Base-by-base conservation (phyloP, 2,329 filamentous ascomycete genomes). In the Trichoderma guizhouense region DNA sequence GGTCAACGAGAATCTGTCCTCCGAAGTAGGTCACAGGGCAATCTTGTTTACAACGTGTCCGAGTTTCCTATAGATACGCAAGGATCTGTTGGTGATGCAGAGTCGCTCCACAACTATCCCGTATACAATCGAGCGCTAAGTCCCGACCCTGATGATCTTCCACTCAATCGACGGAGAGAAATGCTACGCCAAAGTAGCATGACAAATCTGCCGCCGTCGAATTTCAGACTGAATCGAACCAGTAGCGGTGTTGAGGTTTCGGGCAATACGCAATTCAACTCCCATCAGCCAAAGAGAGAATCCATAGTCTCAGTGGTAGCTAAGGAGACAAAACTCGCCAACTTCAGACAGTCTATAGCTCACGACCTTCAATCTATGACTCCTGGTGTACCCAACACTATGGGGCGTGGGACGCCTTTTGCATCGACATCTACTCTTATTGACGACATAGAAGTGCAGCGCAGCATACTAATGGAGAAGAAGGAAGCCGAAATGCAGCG, bases 81-180 rank as follows among this genome's bases (percentile, higher is more conserved):
- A 26, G 74, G 78, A 39, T 71, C 80, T 2, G 77, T 77, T 0
- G 85, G 83, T 72, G 86, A 88, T 60, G 79, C 83, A 4, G 82
- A 81, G 3, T 83, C 83, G 6, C 66, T 85, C 11, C 74, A 81
- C 74, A 81, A 83, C 73, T 80, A 83, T 70, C 73, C 79, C 15
- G 76, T 78, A 71, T 78, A 80, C 66, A 72, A 76, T 51, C 74
- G 78, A 24, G 74, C 76, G 70, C 72, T 78, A 9, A 79, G 78
- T 24, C 77, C 83, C 21, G 87, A 89, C 74, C 83, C 86, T 1
- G 93, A 95, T 73, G 88, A 94, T 71, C 85, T 95, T 75, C 91
- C 93, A 0, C 85, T 96, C 21, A 91, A 89, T 55, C 88, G 92
- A 76, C 90, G 92, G 57, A 87, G 86, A 70, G 82, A 88, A 60